Evolutionary conservation across 2,329 filamentous ascomycete species (phyloP).

Genomic region (Fusarium xyrophilum): DNA sequence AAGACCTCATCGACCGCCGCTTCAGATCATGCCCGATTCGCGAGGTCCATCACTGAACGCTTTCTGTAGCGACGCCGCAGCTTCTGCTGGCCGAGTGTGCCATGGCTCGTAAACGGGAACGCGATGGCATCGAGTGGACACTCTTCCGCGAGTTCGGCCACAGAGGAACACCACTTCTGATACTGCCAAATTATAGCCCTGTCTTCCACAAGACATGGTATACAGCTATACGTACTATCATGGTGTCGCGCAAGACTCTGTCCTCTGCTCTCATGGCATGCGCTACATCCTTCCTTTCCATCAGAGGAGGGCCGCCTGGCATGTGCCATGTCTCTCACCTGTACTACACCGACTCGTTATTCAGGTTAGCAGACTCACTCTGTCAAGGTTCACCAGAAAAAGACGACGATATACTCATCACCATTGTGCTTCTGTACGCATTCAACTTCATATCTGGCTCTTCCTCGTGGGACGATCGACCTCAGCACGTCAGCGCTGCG

Average conservation of each 20-base stretch:
- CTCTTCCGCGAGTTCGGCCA: neutral
- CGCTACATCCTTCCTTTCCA: neutral
- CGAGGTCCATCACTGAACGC: no score
- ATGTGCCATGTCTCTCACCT: neutral
- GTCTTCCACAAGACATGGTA: neutral
- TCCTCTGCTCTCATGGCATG: neutral
- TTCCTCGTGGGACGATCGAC: neutral
- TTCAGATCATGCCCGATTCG: neutral
- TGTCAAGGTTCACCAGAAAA: neutral
- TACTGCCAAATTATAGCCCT: neutral
- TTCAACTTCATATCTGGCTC: neutral
- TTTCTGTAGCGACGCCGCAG: accelerated
- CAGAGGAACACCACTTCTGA: neutral
- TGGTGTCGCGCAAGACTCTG: neutral
- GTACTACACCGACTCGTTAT: neutral
- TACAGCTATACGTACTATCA: neutral
- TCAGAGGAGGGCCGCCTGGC: neutral
- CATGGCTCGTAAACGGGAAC: neutral
- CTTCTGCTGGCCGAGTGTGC: neutral
- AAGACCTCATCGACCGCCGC: neutral
- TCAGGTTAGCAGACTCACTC: neutral
- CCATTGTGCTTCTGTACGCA: neutral
- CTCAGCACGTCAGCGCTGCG: neutral
- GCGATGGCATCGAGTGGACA: neutral
- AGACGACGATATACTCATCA: neutral